Percentiles rank a stretch among this genome's conserved stretches.
These are phyloP conservation scores for Macrolepiota fuliginosa DNA, from an alignment of 768 basidiomycete species.

Conservation along the genomic window DNA sequence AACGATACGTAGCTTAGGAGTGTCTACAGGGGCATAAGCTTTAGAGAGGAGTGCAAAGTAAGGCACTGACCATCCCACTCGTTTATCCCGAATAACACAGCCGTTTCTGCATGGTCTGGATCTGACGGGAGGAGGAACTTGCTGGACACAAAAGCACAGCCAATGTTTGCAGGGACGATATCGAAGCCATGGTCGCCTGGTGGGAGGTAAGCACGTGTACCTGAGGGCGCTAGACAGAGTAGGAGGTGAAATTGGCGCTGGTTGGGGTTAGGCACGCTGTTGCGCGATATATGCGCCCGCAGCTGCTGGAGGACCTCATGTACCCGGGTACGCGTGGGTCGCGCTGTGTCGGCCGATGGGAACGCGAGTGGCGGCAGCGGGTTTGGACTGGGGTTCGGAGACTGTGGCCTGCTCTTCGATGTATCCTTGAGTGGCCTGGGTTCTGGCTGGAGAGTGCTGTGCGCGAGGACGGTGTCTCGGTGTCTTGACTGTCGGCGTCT, in stretches of 20 bases:
- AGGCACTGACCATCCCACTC: slow-evolving; percentile 47
- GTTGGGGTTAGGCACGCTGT: slow-evolving; percentile 25
- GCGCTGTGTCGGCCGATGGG: not conserved
- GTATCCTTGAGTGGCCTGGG: not conserved
- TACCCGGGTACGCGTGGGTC: not conserved
- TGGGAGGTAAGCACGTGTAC: slow-evolving; percentile 25
- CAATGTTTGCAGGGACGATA: slow-evolving; percentile 32
- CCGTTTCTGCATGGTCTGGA: slow-evolving; percentile 25
- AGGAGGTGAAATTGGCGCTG: slow-evolving; percentile 42
- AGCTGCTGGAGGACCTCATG: slow-evolving; percentile 18
- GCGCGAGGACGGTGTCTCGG: slow-evolving; percentile 1
- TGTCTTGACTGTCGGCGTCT: slow-evolving; percentile 26
- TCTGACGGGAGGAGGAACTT: slow-evolving; percentile 36
- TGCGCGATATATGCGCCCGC: slow-evolving; percentile 9
- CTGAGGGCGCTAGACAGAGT: slow-evolving; percentile 45
- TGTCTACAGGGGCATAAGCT: not conserved
- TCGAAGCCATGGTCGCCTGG: slow-evolving; percentile 40
- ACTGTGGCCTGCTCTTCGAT: slow-evolving; percentile 13
- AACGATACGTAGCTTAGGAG: slow-evolving; percentile 32
- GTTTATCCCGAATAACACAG: slow-evolving; percentile 47
- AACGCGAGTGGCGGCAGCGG: not conserved
- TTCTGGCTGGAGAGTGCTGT: not conserved
- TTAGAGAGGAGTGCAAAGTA: not conserved
- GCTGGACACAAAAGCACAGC: slow-evolving; percentile 44
- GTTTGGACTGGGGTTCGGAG: not conserved